Evolutionary conservation across 2,329 filamentous ascomycete genomes (phyloP), one percentile per base, ranked within the genome.

Genomic region (Colletotrichum cereale): DNA sequence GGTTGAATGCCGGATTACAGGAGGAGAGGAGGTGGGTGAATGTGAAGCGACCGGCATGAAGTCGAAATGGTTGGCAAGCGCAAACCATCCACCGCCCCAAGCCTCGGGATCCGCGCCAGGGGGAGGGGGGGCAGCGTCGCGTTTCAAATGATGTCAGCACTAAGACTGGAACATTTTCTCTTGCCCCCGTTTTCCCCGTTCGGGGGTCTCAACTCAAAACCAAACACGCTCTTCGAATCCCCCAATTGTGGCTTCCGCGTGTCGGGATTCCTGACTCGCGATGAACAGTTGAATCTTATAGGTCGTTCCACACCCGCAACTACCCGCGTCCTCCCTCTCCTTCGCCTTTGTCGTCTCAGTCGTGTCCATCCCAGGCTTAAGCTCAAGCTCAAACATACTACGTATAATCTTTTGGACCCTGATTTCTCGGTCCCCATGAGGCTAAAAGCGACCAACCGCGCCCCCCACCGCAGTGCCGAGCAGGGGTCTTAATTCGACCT

Each of bases 61-160:
- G 67, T 71, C 40, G 55, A 44, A 36, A 36, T n/a, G n/a, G n/a
- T n/a, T n/a, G 26, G 21, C 31, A 16, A 29, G 29, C 53, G 38
- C 66, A 70, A 65, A 70, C 58, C 34, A 21, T 38, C 38, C 24
- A 52, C 10, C n/a, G 57, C 52, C 90, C 5, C 87, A 89, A 68
- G 52, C 63, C 62, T 63, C 57, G 55, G 21, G 63, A 72, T 72
- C 55, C 48, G 61, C 61, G 66, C 60, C 61, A 72, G 66, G 70
- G 70, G 69, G 53, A 11, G 11, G 36, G 10, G 36, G 42, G 3
- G 42, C n/a, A n/a, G 31, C 8, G 16, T 36, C 48, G 57, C 34
- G 66, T 72, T 72, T 72, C 70, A 66, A 66, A 64, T 73, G 63
- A 72, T 71, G 65, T 73, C 71, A 73, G 62, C 40, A 31, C 48